Percentiles rank a stretch among this genome's conserved stretches.
phyloP scores from a whole-genome alignment of 371 early-diverging fungal species.

The Mucor sp. region DNA sequence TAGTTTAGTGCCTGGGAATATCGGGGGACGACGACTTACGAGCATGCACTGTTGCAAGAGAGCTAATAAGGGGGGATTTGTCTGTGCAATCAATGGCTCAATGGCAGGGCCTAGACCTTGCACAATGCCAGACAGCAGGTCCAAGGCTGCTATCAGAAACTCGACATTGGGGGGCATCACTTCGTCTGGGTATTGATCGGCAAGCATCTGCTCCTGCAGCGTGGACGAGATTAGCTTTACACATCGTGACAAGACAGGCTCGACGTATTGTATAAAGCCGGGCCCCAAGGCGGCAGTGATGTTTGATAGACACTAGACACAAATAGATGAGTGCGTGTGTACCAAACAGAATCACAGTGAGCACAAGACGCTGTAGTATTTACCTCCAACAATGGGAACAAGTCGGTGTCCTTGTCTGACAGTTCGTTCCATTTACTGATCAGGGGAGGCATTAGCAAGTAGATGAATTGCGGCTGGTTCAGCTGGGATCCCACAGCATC shows the following conservation, averaged over 20 bases:
- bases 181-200: constrained; percentile 51
- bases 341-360: not conserved
- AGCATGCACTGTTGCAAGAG: constrained; percentile 71
- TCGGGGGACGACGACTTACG: constrained; percentile 29
- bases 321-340: not conserved
- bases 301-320: constrained; percentile 70
- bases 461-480: constrained; percentile 71
- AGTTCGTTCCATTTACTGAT: constrained; percentile 80
- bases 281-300: constrained; percentile 79
- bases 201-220: constrained; percentile 57
- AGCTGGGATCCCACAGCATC: constrained; percentile 83
- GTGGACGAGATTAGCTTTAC: constrained; percentile 71
- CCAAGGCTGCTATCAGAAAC: constrained; percentile 85
- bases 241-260: constrained; percentile 78
- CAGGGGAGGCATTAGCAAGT: constrained; percentile 83
- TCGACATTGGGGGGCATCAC: constrained; percentile 77
- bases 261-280: constrained; percentile 77
- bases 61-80: constrained; percentile 66
- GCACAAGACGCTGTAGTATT: not conserved
- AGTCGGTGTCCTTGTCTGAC: constrained; percentile 77
- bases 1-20: not conserved
- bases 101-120: constrained; percentile 77
- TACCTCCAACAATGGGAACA: constrained; percentile 91
- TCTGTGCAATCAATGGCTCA: constrained; percentile 64
- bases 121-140: constrained; percentile 82